Evolutionary conservation across 805 yeast species (phyloP).

Genomic region (Ogataea kodamae): DNA sequence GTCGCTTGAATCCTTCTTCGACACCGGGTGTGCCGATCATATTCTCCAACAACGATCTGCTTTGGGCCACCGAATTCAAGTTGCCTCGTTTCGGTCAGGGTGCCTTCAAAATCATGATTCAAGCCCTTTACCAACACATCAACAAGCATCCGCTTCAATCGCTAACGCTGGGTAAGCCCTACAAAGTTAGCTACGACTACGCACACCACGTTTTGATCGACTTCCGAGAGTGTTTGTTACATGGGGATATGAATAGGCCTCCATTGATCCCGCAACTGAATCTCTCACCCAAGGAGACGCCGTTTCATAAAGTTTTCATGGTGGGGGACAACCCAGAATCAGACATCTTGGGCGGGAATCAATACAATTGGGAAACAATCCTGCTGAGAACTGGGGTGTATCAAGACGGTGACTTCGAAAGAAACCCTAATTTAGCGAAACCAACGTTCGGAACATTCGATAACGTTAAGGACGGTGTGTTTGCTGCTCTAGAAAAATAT

Average conservation of each 20-base stretch:
- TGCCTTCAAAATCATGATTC: constrained; percentile 64
- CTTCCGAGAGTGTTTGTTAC: constrained; percentile 42
- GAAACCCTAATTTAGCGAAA: constrained; percentile 30
- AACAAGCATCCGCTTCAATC: constrained; percentile 43
- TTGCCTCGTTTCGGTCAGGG: constrained; percentile 91
- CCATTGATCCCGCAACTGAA: constrained; percentile 44
- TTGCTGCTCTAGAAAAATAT: constrained; percentile 22
- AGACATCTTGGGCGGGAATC: constrained; percentile 86
- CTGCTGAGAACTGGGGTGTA: constrained; percentile 88
- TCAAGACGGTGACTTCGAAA: constrained; percentile 50
- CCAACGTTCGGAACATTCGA: constrained; percentile 51
- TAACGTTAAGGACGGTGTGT: constrained; percentile 45
- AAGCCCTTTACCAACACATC: constrained; percentile 47
- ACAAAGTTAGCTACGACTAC: constrained; percentile 71
- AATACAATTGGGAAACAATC: constrained; percentile 84
- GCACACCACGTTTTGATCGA: constrained; percentile 69
- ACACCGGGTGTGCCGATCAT: constrained; percentile 65
- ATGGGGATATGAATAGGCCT: constrained; percentile 14
- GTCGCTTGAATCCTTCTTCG: constrained; percentile 32
- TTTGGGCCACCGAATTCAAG: constrained; percentile 82
- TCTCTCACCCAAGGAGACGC: constrained; percentile 35
- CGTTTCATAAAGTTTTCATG: constrained; percentile 76
- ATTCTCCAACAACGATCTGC: constrained; percentile 78
- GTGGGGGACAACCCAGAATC: constrained; percentile 96
- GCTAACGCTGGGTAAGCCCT: constrained; percentile 78